Conservation (phyloP, 192 early-diverging fungal species). For the Coemansia sp. region DNA sequence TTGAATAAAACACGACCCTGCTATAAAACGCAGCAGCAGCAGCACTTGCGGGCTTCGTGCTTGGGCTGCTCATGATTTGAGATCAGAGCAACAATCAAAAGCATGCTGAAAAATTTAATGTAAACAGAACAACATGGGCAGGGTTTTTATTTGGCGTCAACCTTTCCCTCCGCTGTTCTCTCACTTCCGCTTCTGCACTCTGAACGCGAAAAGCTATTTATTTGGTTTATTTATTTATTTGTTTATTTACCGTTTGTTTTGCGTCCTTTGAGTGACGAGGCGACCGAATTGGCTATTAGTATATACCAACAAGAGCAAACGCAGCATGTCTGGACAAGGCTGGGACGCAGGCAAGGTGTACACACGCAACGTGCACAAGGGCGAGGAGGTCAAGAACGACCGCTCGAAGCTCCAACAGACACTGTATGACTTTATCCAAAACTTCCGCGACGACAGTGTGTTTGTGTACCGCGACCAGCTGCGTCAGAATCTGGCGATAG, state of each 20-base stretch:
- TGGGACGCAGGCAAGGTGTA: constrained; percentile 84
- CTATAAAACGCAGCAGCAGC: no score
- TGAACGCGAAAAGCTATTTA: not conserved
- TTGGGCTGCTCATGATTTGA: no score
- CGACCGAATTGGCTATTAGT: not conserved
- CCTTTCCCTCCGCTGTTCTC: not conserved
- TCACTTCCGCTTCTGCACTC: constrained; percentile 1
- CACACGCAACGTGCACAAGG: constrained; percentile 67
- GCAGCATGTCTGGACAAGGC: constrained; percentile 60
- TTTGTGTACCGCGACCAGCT: constrained; percentile 94
- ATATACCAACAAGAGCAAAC: not conserved
- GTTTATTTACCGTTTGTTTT: not conserved
- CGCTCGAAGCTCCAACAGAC: constrained; percentile 63
- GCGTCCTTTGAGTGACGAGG: not conserved
- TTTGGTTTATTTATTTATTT: constrained; percentile 13
- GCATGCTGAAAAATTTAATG: not conserved
- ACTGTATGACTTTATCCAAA: constrained; percentile 82
- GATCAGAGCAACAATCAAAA: no score
- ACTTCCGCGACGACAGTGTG: constrained; percentile 81
- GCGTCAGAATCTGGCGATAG: constrained; percentile 75
- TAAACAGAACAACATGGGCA: not conserved
- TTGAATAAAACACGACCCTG: no score
- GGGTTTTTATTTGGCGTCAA: constrained; percentile 2
- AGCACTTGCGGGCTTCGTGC: no score
- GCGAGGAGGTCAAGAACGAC: constrained; percentile 60